phyloP scores from a whole-genome alignment of 2,329 filamentous ascomycete species.

The Leptoxyphium fumago region DNA sequence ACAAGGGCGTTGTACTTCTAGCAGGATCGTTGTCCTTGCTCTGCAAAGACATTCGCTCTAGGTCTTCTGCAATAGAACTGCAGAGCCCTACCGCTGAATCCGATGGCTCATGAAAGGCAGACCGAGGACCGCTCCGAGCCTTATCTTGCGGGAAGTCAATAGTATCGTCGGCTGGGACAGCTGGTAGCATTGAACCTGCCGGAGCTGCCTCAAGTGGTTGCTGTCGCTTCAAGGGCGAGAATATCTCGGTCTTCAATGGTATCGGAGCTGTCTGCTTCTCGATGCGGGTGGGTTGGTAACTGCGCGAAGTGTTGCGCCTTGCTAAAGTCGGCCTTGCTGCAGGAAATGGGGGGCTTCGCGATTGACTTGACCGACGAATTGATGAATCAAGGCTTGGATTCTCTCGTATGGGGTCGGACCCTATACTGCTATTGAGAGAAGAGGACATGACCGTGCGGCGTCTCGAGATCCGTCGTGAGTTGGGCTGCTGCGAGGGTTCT shows the following conservation, averaged over 20 bases:
- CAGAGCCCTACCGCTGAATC: too few relatives aligned
- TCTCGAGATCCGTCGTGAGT: neutral
- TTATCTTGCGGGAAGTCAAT: neutral
- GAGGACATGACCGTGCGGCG: neutral
- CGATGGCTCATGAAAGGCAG: neutral
- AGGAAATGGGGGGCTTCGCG: neutral
- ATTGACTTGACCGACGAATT: neutral
- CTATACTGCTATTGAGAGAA: neutral
- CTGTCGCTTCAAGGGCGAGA: slow-evolving; percentile 17
- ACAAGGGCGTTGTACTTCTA: slow-evolving; percentile 17
- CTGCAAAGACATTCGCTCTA: neutral
- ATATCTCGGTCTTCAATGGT: slow-evolving; percentile 19
- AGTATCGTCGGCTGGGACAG: neutral
- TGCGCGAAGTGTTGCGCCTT: slow-evolving; percentile 12
- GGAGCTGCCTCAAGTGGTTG: neutral
- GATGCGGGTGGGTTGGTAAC: slow-evolving; percentile 15
- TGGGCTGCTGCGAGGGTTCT: neutral
- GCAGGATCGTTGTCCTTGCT: neutral
- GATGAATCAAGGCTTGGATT: too few relatives aligned
- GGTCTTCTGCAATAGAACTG: too few relatives aligned
- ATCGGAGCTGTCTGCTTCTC: slow-evolving; percentile 16
- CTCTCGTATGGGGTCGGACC: too few relatives aligned
- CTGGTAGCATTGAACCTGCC: neutral
- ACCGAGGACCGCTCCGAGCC: neutral
- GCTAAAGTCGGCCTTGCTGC: slow-evolving; percentile 7